phyloP scores from a whole-genome alignment of 2,329 filamentous ascomycete genomes.

The Sclerotinia subarctica region DNA sequence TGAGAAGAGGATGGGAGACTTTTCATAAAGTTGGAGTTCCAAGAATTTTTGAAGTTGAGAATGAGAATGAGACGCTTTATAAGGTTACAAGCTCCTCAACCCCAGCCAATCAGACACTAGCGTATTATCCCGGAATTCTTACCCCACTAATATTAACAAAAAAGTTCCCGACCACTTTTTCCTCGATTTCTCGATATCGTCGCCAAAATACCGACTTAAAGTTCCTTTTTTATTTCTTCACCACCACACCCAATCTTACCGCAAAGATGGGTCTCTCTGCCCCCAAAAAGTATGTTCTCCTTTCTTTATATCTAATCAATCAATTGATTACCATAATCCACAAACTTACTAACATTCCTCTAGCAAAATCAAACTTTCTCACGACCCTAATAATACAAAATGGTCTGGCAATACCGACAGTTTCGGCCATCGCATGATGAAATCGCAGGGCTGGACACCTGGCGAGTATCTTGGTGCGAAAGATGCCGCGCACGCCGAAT shows the following conservation, averaged over 20 bases:
- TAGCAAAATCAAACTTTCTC: constrained; percentile 63
- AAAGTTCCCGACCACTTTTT: constrained; percentile 22
- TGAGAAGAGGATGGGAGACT: not conserved
- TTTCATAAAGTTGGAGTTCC: not conserved
- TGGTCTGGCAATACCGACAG: constrained; percentile 80
- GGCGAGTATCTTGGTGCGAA: constrained; percentile 78
- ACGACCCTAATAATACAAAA: constrained; percentile 93
- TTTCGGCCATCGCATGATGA: constrained; percentile 88
- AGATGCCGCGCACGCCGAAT: constrained; percentile 69
- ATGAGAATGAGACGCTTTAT: not conserved
- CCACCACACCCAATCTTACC: not conserved
- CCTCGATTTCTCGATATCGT: constrained; percentile 13
- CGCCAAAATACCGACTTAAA: not conserved
- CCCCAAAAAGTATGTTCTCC: constrained; percentile 57
- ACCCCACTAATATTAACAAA: constrained; percentile 18
- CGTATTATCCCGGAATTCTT: not conserved
- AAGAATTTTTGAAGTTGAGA: not conserved
- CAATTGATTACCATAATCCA: not conserved
- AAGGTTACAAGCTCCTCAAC: not conserved
- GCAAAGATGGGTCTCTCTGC: constrained; percentile 64
- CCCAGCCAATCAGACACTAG: constrained; percentile 11
- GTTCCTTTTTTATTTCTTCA: not conserved
- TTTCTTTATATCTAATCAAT: constrained; percentile 28
- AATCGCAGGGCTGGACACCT: constrained; percentile 84
- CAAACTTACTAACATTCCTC: constrained; percentile 45